Evolutionary conservation across 108 stramenopile genomes (phyloP).

Genomic region (Pseudonitzschia pungens): DNA sequence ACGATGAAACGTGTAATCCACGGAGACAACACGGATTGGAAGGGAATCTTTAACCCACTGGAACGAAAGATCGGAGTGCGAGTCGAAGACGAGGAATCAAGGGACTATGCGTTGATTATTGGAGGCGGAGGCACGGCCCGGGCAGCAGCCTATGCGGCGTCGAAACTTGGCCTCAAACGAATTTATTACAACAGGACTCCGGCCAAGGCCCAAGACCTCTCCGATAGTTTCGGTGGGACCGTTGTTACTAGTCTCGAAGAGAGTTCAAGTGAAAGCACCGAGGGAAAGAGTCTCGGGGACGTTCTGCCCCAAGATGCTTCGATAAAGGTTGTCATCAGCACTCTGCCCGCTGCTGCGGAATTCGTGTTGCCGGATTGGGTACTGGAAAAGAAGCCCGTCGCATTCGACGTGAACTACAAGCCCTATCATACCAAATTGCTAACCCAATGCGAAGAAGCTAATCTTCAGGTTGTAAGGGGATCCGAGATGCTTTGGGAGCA

Average conservation of each 20-base stretch:
- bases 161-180: slow-evolving; percentile 77
- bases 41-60: slow-evolving; percentile 92
- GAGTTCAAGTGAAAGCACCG: slow-evolving; percentile 18
- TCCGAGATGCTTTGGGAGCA: slow-evolving; percentile 99
- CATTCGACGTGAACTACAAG: slow-evolving; percentile 96
- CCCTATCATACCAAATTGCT: slow-evolving; percentile 89
- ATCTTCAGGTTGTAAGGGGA: slow-evolving; percentile 87
- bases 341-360: slow-evolving; percentile 88
- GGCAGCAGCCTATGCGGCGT: slow-evolving; percentile 89
- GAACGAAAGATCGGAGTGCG: slow-evolving; percentile 60
- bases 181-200: slow-evolving; percentile 95
- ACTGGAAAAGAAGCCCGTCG: slow-evolving; percentile 54
- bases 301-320: slow-evolving; percentile 23
- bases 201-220: slow-evolving; percentile 85
- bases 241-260: slow-evolving; percentile 70
- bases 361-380: slow-evolving; percentile 88
- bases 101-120: slow-evolving; percentile 80
- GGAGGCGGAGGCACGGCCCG: slow-evolving; percentile 98
- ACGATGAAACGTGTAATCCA: slow-evolving; percentile 57
- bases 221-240: slow-evolving; percentile 84
- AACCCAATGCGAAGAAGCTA: slow-evolving; percentile 77
- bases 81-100: slow-evolving; percentile 10
- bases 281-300: slow-evolving; percentile 33
- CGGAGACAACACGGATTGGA: slow-evolving; percentile 99
- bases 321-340: slow-evolving; percentile 86